A percentile compares a stretch with the other conserved stretches of the same genome.
Conservation (phyloP, 805 yeast genomes). For the Yamadazyma insecticola region DNA sequence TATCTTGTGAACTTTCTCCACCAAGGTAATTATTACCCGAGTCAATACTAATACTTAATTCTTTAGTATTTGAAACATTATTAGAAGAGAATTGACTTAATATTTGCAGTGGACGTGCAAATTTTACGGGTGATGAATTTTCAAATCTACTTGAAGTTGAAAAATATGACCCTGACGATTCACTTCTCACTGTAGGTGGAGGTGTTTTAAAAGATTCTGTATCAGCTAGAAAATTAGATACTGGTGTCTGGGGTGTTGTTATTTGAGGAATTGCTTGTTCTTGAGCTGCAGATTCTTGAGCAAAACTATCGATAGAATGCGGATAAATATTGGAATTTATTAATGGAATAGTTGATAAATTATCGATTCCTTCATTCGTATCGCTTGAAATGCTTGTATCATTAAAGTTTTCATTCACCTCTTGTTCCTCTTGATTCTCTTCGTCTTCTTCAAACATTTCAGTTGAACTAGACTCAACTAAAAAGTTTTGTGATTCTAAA, state of each 20-base stretch:
- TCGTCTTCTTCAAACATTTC: conserved; percentile 1
- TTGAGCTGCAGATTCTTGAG: too few species aligned
- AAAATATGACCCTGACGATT: background rate
- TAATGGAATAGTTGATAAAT: too few species aligned
- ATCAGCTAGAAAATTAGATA: too few species aligned
- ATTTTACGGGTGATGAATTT: conserved; percentile 2
- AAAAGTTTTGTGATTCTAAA: conserved; percentile 11
- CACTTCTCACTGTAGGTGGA: background rate
- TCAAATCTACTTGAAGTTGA: conserved; percentile 1
- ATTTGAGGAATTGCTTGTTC: too few species aligned
- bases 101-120: conserved; percentile 22
- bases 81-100: conserved; percentile 15
- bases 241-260: too few species aligned
- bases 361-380: too few species aligned
- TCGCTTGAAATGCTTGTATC: too few species aligned
- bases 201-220: conserved; percentile 1
- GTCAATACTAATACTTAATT: conserved; percentile 11
- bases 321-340: too few species aligned
- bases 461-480: conserved; percentile 1
- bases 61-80: conserved; percentile 1
- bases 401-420: too few species aligned
- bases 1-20: too few species aligned
- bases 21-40: too few species aligned
- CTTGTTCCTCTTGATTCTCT: background rate
- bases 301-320: too few species aligned